phyloP scores from a whole-genome alignment of 352 stramenopile genomes.

The Globisporangium lucens region DNA sequence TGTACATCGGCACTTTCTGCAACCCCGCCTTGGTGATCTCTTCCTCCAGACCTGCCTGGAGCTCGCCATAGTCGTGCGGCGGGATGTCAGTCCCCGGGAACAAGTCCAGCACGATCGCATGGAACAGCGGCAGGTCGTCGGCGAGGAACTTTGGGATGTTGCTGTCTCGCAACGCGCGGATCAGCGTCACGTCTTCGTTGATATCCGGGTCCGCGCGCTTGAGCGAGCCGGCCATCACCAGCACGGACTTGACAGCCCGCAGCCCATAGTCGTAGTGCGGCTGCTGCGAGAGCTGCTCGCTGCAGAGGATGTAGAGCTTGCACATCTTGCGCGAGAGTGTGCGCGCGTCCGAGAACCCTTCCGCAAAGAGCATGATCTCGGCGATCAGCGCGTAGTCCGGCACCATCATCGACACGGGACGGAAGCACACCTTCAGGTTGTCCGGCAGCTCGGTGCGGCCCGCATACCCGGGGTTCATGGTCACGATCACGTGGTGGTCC shows the following conservation, averaged over 20 bases:
- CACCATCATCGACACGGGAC: constrained; percentile 96
- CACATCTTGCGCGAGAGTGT: constrained; percentile 96
- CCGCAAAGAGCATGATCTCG: constrained; percentile 96
- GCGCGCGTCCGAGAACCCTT: constrained; percentile 93
- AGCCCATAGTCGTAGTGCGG: constrained; percentile 95
- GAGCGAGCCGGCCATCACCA: constrained; percentile 91
- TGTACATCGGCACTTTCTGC: constrained; percentile 75
- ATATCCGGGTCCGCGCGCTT: constrained; percentile 75
- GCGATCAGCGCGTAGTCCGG: constrained; percentile 94
- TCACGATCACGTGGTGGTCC: constrained; percentile 97
- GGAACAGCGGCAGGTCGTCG: constrained; percentile 90
- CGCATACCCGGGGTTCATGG: constrained; percentile 97
- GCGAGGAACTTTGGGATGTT: constrained; percentile 95
- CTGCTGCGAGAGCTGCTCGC: constrained; percentile 92
- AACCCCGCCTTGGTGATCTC: constrained; percentile 61
- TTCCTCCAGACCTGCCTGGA: constrained; percentile 61
- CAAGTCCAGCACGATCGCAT: constrained; percentile 89
- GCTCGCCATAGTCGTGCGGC: constrained; percentile 83
- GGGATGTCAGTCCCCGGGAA: constrained; percentile 86
- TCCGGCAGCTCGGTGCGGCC: constrained; percentile 95
- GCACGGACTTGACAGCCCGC: constrained; percentile 89
- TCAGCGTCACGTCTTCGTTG: constrained; percentile 89
- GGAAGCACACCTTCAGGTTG: constrained; percentile 96
- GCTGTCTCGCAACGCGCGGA: constrained; percentile 88
- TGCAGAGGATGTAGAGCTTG: constrained; percentile 93